A percentile compares a stretch with the other conserved stretches of the same genome.
Evolutionary conservation across 164 flowering plant genomes (phyloP).

Genomic region (Litsea cubeba): DNA sequence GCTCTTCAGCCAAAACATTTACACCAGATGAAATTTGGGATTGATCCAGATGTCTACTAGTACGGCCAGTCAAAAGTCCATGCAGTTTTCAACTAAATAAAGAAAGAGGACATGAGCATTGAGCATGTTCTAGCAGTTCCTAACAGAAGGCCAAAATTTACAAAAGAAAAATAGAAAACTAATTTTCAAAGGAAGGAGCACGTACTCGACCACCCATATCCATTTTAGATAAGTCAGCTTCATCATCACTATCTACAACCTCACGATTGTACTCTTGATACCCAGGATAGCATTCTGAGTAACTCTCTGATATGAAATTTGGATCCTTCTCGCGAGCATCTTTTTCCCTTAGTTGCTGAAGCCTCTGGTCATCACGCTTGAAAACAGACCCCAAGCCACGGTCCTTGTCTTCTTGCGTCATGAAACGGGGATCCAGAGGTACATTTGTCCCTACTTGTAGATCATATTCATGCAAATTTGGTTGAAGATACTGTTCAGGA

Average conservation of each 20-base stretch:
- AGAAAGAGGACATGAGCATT: not conserved
- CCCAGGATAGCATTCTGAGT: conserved; percentile 98
- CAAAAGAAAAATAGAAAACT: not conserved
- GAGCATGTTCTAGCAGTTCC: not conserved
- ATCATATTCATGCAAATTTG: conserved; percentile 54
- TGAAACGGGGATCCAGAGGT: conserved; percentile 70
- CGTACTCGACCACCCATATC: conserved; percentile 99
- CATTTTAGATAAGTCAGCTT: conserved; percentile 94
- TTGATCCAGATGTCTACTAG: too few species aligned
- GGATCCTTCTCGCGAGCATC: conserved; percentile 99
- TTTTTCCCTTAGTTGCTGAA: conserved; percentile 88
- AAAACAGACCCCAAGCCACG: conserved; percentile 98
- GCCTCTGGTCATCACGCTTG: conserved; percentile 93
- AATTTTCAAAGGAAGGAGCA: not conserved
- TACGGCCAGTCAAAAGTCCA: not conserved
- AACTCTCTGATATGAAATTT: conserved; percentile 93
- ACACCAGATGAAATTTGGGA: too few species aligned
- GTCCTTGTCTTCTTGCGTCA: conserved; percentile 99
- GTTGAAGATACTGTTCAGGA: conserved; percentile 81
- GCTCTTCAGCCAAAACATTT: too few species aligned
- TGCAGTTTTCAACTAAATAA: not conserved
- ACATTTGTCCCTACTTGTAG: conserved; percentile 37
- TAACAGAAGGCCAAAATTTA: not conserved
- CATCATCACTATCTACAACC: conserved; percentile 90
- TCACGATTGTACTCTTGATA: conserved; percentile 97